phyloP scores from a whole-genome alignment of 169 alveolate genomes.

The Plasmodium vivax region DNA sequence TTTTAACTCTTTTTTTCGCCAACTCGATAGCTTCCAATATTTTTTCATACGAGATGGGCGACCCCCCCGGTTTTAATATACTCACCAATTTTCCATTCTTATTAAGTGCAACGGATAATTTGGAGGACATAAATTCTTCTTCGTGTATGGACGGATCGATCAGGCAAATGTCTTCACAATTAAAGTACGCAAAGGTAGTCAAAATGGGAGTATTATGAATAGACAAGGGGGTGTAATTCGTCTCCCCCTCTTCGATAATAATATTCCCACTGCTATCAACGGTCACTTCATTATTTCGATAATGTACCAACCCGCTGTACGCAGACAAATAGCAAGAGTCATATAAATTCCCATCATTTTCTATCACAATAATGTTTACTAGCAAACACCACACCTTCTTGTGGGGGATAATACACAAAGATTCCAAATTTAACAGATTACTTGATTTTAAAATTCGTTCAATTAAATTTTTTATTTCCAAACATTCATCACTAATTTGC shows the following conservation, averaged over 20 bases:
- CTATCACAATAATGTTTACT: constrained; percentile 42
- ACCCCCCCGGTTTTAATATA: constrained; percentile 57
- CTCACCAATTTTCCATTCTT: constrained; percentile 44
- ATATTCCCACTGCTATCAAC: constrained; percentile 6
- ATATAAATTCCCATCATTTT: constrained; percentile 64
- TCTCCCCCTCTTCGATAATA: constrained; percentile 39
- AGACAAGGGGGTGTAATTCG: constrained; percentile 43
- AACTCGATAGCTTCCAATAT: constrained; percentile 43
- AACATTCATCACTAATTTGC: constrained; percentile 42
- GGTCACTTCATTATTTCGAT: constrained; percentile 25
- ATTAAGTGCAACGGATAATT: constrained; percentile 46
- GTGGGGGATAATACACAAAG: constrained; percentile 60
- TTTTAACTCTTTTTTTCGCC: constrained; percentile 51
- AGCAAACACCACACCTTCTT: constrained; percentile 63
- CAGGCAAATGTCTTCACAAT: constrained; percentile 34
- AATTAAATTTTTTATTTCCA: constrained; percentile 56
- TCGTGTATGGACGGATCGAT: constrained; percentile 45
- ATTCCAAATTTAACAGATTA: constrained; percentile 60
- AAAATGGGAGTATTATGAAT: constrained; percentile 45
- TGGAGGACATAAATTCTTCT: constrained; percentile 69
- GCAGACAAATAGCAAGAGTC: constrained; percentile 70
- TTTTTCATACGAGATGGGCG: constrained; percentile 31
- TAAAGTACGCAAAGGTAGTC: constrained; percentile 62
- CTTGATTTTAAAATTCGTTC: constrained; percentile 60
- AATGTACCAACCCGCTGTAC: constrained; percentile 54